Evolutionary conservation across 2,329 filamentous ascomycete species (phyloP), one percentile per base, ranked within the genome.

Genomic region (Alternaria sp.): DNA sequence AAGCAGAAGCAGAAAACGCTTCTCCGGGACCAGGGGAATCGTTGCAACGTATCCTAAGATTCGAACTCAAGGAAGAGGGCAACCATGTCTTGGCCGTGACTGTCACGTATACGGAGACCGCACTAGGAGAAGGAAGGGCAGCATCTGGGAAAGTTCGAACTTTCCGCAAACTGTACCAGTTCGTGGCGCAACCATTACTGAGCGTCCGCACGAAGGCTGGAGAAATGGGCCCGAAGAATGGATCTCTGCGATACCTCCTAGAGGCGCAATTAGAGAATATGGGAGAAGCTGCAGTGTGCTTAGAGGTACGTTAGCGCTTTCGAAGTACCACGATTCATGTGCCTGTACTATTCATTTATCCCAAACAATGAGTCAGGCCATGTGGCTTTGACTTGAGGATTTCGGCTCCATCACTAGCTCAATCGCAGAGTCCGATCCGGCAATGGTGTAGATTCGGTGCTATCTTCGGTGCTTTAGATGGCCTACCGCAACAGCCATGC

Each of bases 211-310:
- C 94, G 0, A 99, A 98, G 77, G 86, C 92, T 3, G 91, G 90
- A 3, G 84, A 88, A 51, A 73, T 92, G 55, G 72, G 83, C 40
- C 69, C 79, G 10, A 79, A 75, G 50, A 79, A 80, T 21, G 77
- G 75, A 36, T 68, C 78, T 41, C 68, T 79, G 41, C 77, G 78
- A 55, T 97, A 92, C 85, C 88, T 92, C 13, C 83, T 99, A 49
- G 95, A 99, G 78, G 95, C 94, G 26, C 95, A 99, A 80, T 79
- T 99, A 58, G 95, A 99, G 81, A 99, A 98, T 77, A 91, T 93
- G 72, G 92, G 92, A 45, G 93, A 97, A 74, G 88, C 89, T 42
- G 82, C 88, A 4, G 90, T 98, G 65, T 86, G 91, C 72, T 83
- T 99, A 51, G 91, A 96, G 78, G 84, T 86, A 70, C 67, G 68